A percentile compares a stretch with the other conserved stretches of the same genome.
These are phyloP conservation scores for peach (Prunus persica) DNA, from an alignment of 306 rosid genomes.

Conservation along the genomic window DNA sequence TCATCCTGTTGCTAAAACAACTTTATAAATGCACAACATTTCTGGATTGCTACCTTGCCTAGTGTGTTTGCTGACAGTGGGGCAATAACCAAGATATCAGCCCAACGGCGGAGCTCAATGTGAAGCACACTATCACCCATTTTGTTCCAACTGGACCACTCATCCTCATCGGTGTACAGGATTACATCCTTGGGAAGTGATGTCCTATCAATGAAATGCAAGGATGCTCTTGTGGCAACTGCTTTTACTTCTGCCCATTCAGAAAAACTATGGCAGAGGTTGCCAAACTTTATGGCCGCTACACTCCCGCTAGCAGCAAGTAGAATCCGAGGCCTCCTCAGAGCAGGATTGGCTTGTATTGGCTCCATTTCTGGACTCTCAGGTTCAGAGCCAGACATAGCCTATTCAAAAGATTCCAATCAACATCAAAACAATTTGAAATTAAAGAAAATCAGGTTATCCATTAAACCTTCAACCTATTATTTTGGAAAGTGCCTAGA, in stretches of 20 bases:
- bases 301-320: conserved; percentile 85
- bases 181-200: conserved; percentile 43
- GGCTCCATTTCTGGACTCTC: conserved; percentile 29
- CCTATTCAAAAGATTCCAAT: conserved; percentile 19
- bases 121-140: conserved; percentile 69
- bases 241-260: conserved; percentile 82
- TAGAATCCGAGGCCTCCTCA: conserved; percentile 71
- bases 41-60: conserved; percentile 60
- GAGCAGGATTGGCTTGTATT: conserved; percentile 25
- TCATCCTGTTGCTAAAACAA: not conserved
- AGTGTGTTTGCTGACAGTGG: conserved; percentile 89
- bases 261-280: conserved; percentile 45
- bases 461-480: not conserved
- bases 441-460: not conserved
- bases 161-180: conserved; percentile 54
- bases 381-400: conserved; percentile 56
- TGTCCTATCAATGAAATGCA: conserved; percentile 52
- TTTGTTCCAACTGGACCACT: conserved; percentile 61
- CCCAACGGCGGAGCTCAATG: conserved; percentile 80
- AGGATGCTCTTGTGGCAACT: conserved; percentile 54
- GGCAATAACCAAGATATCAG: conserved; percentile 83
- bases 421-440: conserved; percentile 2
- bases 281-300: conserved; percentile 60
- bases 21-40: not conserved
- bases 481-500: not conserved